A percentile compares a stretch with the other conserved stretches of the same genome.
Evolutionary conservation across 345 rosid species (phyloP).

Genomic region (Geranium rotundifolium): DNA sequence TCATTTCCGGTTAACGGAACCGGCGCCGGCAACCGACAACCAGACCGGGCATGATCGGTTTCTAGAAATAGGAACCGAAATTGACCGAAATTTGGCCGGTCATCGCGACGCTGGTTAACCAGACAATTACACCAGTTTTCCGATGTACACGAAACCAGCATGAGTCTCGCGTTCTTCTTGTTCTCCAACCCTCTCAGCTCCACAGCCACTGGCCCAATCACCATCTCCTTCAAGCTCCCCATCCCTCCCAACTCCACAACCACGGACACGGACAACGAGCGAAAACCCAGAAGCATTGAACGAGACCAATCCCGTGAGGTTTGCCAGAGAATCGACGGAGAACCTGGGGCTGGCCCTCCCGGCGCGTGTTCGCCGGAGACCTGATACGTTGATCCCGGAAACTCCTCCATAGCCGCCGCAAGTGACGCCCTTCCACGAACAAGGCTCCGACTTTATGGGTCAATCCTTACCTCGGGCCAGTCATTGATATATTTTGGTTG

Average conservation of each 20-base stretch:
- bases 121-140: no score
- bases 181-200: no score
- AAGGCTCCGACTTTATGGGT: slow-evolving; percentile 51
- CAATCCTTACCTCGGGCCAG: slow-evolving; percentile 43
- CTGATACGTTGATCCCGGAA: slow-evolving; percentile 33
- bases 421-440: slow-evolving; percentile 43
- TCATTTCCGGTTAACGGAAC: no score
- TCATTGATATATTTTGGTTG: no score
- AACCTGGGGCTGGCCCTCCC: slow-evolving; percentile 49
- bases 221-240: slow-evolving; percentile 31
- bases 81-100: no score
- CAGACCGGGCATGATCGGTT: no score
- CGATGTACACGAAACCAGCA: no score
- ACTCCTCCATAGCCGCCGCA: slow-evolving; percentile 37
- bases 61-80: no score
- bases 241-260: slow-evolving; percentile 31
- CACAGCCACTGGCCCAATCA: no score
- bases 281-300: slow-evolving; percentile 57
- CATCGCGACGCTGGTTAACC: no score
- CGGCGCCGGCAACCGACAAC: no score
- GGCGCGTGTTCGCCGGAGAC: slow-evolving; percentile 56
- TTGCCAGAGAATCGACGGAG: slow-evolving; percentile 36
- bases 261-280: slow-evolving; percentile 36
- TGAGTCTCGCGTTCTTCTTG: no score
- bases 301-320: slow-evolving; percentile 34